Conservation (phyloP, 306 rosid genomes). For the Vicia faba region DNA sequence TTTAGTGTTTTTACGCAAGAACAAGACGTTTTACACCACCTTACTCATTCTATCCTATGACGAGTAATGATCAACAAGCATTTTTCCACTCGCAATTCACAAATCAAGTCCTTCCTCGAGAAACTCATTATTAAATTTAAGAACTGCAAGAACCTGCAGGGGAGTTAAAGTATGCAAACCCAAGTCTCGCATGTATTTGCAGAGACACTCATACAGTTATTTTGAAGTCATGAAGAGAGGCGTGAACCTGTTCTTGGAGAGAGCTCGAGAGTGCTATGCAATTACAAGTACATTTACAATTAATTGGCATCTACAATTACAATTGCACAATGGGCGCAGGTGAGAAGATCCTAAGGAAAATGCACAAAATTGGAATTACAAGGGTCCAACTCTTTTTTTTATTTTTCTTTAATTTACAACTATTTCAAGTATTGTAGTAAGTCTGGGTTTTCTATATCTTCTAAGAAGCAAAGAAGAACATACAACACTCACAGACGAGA, state of each 20-base stretch:
- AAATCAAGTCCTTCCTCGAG: not conserved
- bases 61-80: not conserved
- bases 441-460: slow-evolving; percentile 86
- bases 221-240: not conserved
- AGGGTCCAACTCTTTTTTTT: slow-evolving; percentile 38
- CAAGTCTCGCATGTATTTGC: not conserved
- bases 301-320: slow-evolving; percentile 47
- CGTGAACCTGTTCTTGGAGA: not conserved
- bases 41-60: too few species aligned
- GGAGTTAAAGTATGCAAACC: not conserved
- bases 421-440: slow-evolving; percentile 84
- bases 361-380: slow-evolving; percentile 51
- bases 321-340: slow-evolving; percentile 35
- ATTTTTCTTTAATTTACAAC: slow-evolving; percentile 63
- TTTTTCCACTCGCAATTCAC: not conserved
- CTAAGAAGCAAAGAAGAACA: slow-evolving; percentile 89
- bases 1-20: too few species aligned
- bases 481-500: slow-evolving; percentile 93
- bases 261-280: not conserved
- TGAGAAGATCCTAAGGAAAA: slow-evolving; percentile 21
- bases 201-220: not conserved
- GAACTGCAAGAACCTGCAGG: not conserved
- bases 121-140: not conserved
- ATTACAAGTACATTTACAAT: slow-evolving; percentile 49
- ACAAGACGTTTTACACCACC: too few species aligned